Evolutionary conservation across 208 protist genomes (phyloP).

Genomic region (Acanthamoeba lenticulata): DNA sequence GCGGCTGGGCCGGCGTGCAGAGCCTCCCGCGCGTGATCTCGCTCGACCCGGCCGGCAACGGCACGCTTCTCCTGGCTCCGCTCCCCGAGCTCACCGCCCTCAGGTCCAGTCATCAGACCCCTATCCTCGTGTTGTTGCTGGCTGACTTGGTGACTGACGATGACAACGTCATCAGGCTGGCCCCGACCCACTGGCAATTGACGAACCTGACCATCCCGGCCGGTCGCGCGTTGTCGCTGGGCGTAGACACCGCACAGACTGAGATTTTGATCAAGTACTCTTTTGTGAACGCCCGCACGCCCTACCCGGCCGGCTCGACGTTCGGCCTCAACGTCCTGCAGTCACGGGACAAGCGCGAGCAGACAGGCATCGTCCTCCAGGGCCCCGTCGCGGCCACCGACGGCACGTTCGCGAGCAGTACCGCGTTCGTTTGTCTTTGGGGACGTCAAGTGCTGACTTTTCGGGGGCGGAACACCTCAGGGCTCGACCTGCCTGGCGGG

Average conservation of each 20-base stretch:
- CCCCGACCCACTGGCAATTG: neutral
- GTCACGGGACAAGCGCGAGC: neutral
- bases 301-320: neutral
- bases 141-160: neutral
- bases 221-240: neutral
- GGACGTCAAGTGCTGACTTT: too few species aligned
- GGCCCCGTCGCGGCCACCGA: neutral
- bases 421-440: too few species aligned
- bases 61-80: neutral
- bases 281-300: neutral
- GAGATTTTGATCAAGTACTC: neutral
- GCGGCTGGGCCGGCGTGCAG: slow-evolving; percentile 15
- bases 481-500: neutral
- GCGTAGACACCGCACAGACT: neutral
- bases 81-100: neutral
- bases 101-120: neutral
- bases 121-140: neutral
- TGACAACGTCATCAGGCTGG: neutral
- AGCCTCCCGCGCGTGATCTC: neutral
- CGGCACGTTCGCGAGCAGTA: neutral
- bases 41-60: neutral
- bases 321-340: neutral
- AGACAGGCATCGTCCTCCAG: neutral
- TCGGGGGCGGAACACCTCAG: too few species aligned
- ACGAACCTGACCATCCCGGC: neutral